Percentiles rank a stretch among this genome's conserved stretches.
Evolutionary conservation across 1,284 basidiomycete genomes (phyloP).

Genomic region (Ganoderma resinaceum): DNA sequence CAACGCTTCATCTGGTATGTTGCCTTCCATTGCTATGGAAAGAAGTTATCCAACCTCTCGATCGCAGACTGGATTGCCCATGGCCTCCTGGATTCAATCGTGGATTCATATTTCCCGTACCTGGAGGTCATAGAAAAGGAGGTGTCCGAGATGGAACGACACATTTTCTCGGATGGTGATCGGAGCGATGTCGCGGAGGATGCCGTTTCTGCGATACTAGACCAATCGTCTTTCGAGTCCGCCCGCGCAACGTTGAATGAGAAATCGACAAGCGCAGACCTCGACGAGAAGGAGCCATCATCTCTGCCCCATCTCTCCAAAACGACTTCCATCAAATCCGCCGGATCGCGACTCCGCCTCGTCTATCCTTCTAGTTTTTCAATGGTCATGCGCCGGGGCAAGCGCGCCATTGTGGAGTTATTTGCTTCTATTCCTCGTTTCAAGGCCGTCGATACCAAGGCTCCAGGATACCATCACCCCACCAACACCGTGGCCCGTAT

Average conservation of each 20-base stretch:
- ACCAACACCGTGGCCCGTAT: conserved; percentile 71
- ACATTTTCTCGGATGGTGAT: conserved; percentile 57
- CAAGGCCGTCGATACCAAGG: conserved; percentile 28
- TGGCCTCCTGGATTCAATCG: conserved; percentile 91
- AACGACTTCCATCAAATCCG: conserved; percentile 6
- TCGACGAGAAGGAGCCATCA: conserved; percentile 19
- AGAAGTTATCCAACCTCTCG: not conserved
- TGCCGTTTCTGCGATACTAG: not conserved
- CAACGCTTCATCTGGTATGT: conserved; percentile 74
- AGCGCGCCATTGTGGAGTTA: conserved; percentile 25
- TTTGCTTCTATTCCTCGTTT: conserved; percentile 26
- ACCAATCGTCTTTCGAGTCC: conserved; percentile 8
- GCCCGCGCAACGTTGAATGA: conserved; percentile 10
- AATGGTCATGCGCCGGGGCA: conserved; percentile 30
- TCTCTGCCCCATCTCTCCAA: conserved; percentile 20
- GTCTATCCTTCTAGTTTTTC: conserved; percentile 32
- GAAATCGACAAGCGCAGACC: conserved; percentile 4
- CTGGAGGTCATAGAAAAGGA: conserved; percentile 87
- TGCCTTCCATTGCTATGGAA: not conserved
- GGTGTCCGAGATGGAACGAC: conserved; percentile 78
- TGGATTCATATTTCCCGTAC: conserved; percentile 94
- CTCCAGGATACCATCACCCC: conserved; percentile 37
- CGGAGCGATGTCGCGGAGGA: conserved; percentile 11
- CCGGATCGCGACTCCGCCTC: conserved; percentile 32
- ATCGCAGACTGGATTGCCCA: conserved; percentile 92